A percentile compares a stretch with the other conserved stretches of the same genome.
These are phyloP conservation scores for Thymus quinquecostatus DNA, from an alignment of 257 asterid species.

Conservation along the genomic window DNA sequence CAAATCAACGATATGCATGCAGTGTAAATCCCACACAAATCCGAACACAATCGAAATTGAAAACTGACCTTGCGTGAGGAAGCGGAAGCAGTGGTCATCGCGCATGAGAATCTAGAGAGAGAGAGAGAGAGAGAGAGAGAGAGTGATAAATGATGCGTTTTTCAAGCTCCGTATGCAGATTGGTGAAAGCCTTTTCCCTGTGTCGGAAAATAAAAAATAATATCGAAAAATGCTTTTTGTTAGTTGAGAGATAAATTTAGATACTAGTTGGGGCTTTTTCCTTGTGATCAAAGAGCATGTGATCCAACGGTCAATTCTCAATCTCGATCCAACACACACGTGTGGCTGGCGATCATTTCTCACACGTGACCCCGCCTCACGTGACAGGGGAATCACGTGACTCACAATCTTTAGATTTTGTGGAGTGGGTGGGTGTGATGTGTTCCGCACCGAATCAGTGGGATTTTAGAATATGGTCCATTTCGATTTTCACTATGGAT, in stretches of 20 bases:
- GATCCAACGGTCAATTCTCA: conserved; percentile 1
- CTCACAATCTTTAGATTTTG: not conserved
- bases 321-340: conserved; percentile 13
- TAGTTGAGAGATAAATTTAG: not conserved
- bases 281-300: not conserved
- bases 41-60: not conserved
- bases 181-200: not conserved
- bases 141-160: conserved; percentile 5
- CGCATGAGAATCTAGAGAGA: not conserved
- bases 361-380: not conserved
- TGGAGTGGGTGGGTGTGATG: not conserved
- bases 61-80: conserved; percentile 19
- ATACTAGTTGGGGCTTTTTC: not conserved
- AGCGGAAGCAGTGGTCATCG: conserved; percentile 23
- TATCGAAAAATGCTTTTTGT: not conserved
- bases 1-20: not conserved
- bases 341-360: not conserved
- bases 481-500: not conserved
- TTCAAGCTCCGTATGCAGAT: conserved; percentile 7
- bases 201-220: not conserved
- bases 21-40: not conserved
- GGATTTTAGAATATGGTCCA: not conserved
- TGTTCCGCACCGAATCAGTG: conserved; percentile 5
- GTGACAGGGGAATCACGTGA: conserved; percentile 6
- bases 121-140: not conserved